Evolutionary conservation across 345 rosid species (phyloP).

Genomic region (Melastoma malabathricum): DNA sequence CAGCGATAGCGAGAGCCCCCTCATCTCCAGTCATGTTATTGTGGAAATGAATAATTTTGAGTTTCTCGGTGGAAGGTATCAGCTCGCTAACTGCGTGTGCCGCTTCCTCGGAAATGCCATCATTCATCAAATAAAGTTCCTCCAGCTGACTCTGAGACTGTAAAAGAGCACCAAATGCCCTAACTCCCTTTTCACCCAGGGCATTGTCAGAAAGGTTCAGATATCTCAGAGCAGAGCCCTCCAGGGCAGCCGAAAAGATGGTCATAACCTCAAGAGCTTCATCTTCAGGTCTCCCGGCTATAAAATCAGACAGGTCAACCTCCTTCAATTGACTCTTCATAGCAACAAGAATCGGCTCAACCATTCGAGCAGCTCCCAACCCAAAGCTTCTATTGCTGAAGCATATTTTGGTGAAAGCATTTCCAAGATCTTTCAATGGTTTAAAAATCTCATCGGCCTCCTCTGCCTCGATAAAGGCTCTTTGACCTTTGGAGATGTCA

Average conservation of each 20-base stretch:
- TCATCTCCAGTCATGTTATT: constrained; percentile 91
- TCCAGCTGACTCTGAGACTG: constrained; percentile 60
- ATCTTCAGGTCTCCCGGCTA: constrained; percentile 76
- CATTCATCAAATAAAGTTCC: constrained; percentile 76
- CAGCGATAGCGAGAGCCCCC: constrained; percentile 66
- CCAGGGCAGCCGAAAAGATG: constrained; percentile 62
- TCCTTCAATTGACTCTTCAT: constrained; percentile 65
- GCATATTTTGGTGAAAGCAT: constrained; percentile 66
- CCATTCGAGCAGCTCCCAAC: constrained; percentile 61
- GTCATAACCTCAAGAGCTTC: constrained; percentile 87
- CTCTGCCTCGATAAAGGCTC: constrained; percentile 60
- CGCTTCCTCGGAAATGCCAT: constrained; percentile 90
- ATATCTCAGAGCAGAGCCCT: constrained; percentile 50
- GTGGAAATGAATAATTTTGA: constrained; percentile 71
- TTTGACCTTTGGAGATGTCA: constrained; percentile 61
- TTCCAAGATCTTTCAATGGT: constrained; percentile 64
- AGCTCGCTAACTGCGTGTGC: constrained; percentile 67
- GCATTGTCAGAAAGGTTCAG: constrained; percentile 83
- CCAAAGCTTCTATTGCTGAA: constrained; percentile 90
- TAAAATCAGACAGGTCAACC: constrained; percentile 79
- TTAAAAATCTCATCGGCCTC: constrained; percentile 69
- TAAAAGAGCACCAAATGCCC: constrained; percentile 66
- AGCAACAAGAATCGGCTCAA: constrained; percentile 61
- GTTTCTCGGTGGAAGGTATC: constrained; percentile 74
- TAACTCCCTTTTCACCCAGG: constrained; percentile 85